phyloP scores from a whole-genome alignment of 2,329 filamentous ascomycete genomes.

The Trichoderma sp. region DNA sequence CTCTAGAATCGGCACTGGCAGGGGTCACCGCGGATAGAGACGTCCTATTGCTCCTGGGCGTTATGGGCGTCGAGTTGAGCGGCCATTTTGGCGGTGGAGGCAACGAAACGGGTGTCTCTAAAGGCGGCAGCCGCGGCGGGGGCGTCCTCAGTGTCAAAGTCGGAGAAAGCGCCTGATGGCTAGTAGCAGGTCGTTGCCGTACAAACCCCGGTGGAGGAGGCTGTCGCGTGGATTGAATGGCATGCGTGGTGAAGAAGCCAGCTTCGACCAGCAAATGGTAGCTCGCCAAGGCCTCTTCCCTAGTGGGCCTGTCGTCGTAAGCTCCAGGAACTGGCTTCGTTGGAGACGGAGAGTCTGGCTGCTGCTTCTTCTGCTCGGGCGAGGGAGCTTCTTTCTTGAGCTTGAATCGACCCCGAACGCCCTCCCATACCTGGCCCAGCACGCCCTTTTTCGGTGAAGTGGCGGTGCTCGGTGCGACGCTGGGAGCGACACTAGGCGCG shows the following conservation, averaged over 20 bases:
- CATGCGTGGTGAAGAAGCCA: conserved; percentile 58
- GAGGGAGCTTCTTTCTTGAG: conserved; percentile 28
- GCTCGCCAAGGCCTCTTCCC: conserved; percentile 54
- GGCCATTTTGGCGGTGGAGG: conserved; percentile 29
- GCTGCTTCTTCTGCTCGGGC: conserved; percentile 28
- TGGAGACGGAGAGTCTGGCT: background rate
- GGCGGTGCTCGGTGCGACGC: background rate
- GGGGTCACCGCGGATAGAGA: conserved; percentile 32
- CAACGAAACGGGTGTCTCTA: conserved; percentile 22
- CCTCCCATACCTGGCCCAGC: conserved; percentile 40
- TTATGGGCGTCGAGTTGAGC: conserved; percentile 23
- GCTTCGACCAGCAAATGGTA: conserved; percentile 56
- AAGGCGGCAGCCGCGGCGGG: background rate
- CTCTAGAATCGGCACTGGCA: conserved; percentile 38
- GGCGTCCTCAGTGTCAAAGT: background rate
- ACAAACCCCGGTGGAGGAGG: conserved; percentile 26
- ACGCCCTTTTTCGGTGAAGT: conserved; percentile 27
- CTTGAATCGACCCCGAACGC: conserved; percentile 34
- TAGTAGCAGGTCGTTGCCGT: conserved; percentile 14
- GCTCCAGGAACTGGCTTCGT: conserved; percentile 12
- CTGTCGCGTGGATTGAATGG: conserved; percentile 55
- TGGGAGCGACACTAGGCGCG: background rate
- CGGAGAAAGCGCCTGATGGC: conserved; percentile 21
- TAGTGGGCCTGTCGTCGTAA: conserved; percentile 29
- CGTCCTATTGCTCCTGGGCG: conserved; percentile 22